Base-by-base conservation (phyloP, 2,329 filamentous ascomycete species). In the Ascochyta fabae region DNA sequence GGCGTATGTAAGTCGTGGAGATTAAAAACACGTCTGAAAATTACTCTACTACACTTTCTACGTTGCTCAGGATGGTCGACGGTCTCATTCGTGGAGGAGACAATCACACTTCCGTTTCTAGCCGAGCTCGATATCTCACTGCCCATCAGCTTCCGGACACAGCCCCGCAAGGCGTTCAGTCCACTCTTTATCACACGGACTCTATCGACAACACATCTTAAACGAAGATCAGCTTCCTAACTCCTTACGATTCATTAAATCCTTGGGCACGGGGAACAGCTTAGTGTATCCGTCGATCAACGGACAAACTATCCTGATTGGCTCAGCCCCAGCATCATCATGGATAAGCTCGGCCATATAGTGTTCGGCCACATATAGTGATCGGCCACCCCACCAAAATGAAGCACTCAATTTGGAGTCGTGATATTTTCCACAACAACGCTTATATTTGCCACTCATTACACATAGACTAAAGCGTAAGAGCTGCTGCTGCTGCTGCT, bases 271-370 rank as follows among this genome's bases (percentile, higher is more conserved):
- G 12, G 15, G 16, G 4, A 8, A 19, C 36, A 24, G 4, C 19
- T 7, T 10, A 16, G n/a, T 16, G 19, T 10, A 22, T 23, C 36
- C 13, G 41, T 33, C 13, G 31, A 31, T n/a, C 39, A 9, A 27
- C 19, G n/a, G 23, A 12, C 8, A 6, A n/a, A 24, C 13, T 29
- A n/a, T 4, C 26, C n/a, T 50, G 27, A 42, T 43, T 47, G 36
- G 42, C 38, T 24, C 29, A 36, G 4, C 6, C 19, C 27, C 53
- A 43, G n/a, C 19, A 71, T 72, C 19, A 19, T 19, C 19, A 19
- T 19, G 19, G 19, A 19, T 19, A 19, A n/a, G n/a, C n/a, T n/a
- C n/a, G n/a, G n/a, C n/a, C n/a, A n/a, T n/a, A n/a, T n/a, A n/a
- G n/a, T n/a, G n/a, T n/a, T n/a, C n/a, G n/a, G n/a, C n/a, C n/a